Evolutionary conservation across 192 early-diverging fungal species (phyloP).

Genomic region (Phycomyces nitens): DNA sequence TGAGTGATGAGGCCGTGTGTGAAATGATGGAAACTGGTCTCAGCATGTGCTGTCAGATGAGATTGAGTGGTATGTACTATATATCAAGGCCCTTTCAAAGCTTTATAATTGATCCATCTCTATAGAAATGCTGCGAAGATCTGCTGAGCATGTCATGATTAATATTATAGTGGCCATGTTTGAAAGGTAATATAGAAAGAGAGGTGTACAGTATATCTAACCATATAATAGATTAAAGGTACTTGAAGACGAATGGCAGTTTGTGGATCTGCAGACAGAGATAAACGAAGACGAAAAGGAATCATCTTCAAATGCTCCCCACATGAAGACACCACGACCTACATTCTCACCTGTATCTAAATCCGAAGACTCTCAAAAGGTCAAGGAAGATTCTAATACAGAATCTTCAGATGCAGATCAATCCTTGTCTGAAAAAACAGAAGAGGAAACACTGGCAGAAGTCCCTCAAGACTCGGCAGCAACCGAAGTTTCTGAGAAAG

Average conservation of each 20-base stretch:
- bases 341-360: slow-evolving; percentile 16
- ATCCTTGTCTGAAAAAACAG: neutral
- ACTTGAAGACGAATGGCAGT: slow-evolving; percentile 35
- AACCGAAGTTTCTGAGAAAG: neutral
- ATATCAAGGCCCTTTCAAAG: too few relatives aligned
- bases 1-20: slow-evolving; percentile 92
- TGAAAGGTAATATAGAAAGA: slow-evolving; percentile 53
- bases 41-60: slow-evolving; percentile 94
- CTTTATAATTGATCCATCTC: neutral
- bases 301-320: slow-evolving; percentile 1
- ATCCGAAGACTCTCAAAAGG: neutral
- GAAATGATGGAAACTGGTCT: slow-evolving; percentile 97
- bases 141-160: slow-evolving; percentile 78
- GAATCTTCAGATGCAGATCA: neutral
- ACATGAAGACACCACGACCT: slow-evolving; percentile 31
- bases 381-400: neutral
- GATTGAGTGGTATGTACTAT: slow-evolving; percentile 63
- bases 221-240: slow-evolving; percentile 29
- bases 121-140: slow-evolving; percentile 68
- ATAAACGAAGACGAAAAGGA: neutral
- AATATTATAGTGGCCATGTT: slow-evolving; percentile 72
- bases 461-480: neutral
- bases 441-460: neutral
- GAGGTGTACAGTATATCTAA: neutral
- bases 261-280: slow-evolving; percentile 22